Percentiles rank a stretch among this genome's conserved stretches.
phyloP scores from a whole-genome alignment of 1,284 basidiomycete species.

The Wolfiporia cocos region DNA sequence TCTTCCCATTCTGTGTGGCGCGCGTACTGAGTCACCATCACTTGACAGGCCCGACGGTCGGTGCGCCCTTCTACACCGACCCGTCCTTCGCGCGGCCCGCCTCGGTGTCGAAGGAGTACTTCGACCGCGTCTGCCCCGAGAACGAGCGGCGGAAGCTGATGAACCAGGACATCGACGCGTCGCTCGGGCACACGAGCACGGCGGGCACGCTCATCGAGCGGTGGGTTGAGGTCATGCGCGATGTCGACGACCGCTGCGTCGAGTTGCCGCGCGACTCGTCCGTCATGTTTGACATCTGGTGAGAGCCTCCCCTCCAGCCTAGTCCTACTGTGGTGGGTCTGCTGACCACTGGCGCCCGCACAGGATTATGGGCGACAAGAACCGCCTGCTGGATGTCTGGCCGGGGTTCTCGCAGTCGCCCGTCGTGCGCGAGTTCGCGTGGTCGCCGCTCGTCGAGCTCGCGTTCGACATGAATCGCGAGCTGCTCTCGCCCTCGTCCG shows the following conservation, averaged over 20 bases:
- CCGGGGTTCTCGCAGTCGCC: slow-evolving; percentile 41
- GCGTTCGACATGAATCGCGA: slow-evolving; percentile 45
- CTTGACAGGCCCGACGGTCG: slow-evolving; percentile 39
- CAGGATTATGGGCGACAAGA: slow-evolving; percentile 41
- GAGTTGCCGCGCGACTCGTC: neutral
- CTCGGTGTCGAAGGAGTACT: slow-evolving; percentile 10
- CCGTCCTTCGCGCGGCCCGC: slow-evolving; percentile 11
- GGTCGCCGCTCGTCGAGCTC: slow-evolving; percentile 54
- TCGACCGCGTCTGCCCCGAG: slow-evolving; percentile 8
- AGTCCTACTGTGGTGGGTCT: neutral
- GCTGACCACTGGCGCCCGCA: neutral
- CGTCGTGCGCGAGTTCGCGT: slow-evolving; percentile 43
- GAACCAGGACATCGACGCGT: slow-evolving; percentile 4
- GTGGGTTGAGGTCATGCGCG: slow-evolving; percentile 8
- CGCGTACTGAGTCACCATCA: neutral
- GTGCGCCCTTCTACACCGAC: slow-evolving; percentile 32
- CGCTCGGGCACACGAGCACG: neutral
- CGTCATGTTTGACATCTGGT: slow-evolving; percentile 16
- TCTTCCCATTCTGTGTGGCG: neutral
- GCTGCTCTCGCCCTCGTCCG: slow-evolving; percentile 33
- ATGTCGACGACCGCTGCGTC: neutral
- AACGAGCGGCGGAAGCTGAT: slow-evolving; percentile 1
- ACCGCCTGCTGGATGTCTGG: slow-evolving; percentile 40
- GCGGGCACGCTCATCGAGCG: slow-evolving; percentile 13
- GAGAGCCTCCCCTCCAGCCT: slow-evolving; percentile 5